These are phyloP conservation scores for Zygotorulaspora danielsina DNA, from an alignment of 805 yeast genomes.

Conservation along the genomic window DNA sequence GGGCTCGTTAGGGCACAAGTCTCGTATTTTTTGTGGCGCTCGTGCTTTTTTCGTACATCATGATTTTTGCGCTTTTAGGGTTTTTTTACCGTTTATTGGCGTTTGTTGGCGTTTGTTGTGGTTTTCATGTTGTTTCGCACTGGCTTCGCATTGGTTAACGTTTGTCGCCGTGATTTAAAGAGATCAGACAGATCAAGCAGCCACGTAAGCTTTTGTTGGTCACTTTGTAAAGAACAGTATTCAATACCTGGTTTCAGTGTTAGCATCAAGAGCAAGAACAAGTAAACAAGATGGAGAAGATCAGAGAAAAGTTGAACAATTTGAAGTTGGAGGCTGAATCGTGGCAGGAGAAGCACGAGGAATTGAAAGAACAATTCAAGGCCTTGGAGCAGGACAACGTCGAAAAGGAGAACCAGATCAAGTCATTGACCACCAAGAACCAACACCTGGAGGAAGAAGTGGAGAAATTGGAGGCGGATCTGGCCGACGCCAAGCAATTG, in stretches of 20 bases:
- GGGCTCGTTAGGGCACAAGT: too few species aligned
- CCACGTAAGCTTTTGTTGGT: neutral
- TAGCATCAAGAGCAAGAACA: too few species aligned
- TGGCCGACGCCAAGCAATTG: slow-evolving; percentile 54
- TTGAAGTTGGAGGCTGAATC: slow-evolving; percentile 92
- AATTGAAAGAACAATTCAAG: slow-evolving; percentile 72
- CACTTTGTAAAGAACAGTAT: neutral
- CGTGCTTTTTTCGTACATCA: too few species aligned
- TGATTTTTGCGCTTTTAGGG: too few species aligned
- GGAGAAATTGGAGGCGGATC: slow-evolving; percentile 46
- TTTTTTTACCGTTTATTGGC: neutral
- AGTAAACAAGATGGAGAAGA: slow-evolving; percentile 47
- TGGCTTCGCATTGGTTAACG: neutral
- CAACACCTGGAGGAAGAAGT: slow-evolving; percentile 78
- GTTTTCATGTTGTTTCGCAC: neutral
- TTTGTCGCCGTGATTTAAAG: neutral
- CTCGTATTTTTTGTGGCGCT: too few species aligned
- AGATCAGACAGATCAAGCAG: neutral
- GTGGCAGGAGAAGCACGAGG: slow-evolving; percentile 97
- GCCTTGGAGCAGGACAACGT: slow-evolving; percentile 86
- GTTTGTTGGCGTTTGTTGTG: neutral
- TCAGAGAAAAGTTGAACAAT: slow-evolving; percentile 72
- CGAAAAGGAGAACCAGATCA: slow-evolving; percentile 93
- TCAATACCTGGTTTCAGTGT: too few species aligned
- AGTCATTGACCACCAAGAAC: slow-evolving; percentile 87